Percentiles rank a stretch among this genome's conserved stretches.
These are phyloP conservation scores for Dendrocalamus sinicus DNA, from an alignment of 176 grass and related monocot species.

Conservation along the genomic window DNA sequence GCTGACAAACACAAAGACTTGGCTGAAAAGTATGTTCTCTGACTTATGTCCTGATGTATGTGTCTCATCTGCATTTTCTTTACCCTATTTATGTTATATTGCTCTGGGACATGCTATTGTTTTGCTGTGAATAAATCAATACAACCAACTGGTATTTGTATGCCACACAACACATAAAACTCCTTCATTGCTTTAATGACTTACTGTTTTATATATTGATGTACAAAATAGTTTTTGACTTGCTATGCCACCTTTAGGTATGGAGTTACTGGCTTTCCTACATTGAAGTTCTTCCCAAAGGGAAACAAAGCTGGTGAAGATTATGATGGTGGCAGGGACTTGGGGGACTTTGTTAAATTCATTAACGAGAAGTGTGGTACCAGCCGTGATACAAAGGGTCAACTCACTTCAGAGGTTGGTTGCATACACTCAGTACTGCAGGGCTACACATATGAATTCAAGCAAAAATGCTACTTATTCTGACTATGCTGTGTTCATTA, in stretches of 20 bases:
- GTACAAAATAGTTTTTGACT: not conserved
- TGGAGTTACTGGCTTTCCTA: slow-evolving; percentile 83
- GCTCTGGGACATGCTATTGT: not conserved
- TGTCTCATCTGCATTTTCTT: slow-evolving; percentile 15
- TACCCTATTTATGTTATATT: not conserved
- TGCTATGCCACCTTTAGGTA: slow-evolving; percentile 52
- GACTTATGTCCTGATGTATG: not conserved
- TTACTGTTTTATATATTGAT: not conserved
- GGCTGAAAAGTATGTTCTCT: slow-evolving; percentile 69
- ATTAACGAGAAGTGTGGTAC: slow-evolving; percentile 84
- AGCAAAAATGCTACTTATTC: not conserved
- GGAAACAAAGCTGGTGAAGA: slow-evolving; percentile 93
- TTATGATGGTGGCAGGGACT: slow-evolving; percentile 75
- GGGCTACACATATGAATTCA: not conserved
- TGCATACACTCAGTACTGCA: not conserved
- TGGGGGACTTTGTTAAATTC: slow-evolving; percentile 81
- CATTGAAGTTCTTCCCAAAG: slow-evolving; percentile 92
- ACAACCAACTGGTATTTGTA: not conserved
- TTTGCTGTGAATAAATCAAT: not conserved
- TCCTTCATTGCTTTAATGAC: not conserved
- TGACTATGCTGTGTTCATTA: not conserved
- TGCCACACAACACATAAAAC: not conserved
- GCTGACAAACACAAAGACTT: slow-evolving; percentile 78
- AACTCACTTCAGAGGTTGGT: slow-evolving; percentile 75
- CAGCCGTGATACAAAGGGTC: slow-evolving; percentile 74